Conservation (phyloP, 2,329 filamentous ascomycete species). For the Monosporascus sp. region DNA sequence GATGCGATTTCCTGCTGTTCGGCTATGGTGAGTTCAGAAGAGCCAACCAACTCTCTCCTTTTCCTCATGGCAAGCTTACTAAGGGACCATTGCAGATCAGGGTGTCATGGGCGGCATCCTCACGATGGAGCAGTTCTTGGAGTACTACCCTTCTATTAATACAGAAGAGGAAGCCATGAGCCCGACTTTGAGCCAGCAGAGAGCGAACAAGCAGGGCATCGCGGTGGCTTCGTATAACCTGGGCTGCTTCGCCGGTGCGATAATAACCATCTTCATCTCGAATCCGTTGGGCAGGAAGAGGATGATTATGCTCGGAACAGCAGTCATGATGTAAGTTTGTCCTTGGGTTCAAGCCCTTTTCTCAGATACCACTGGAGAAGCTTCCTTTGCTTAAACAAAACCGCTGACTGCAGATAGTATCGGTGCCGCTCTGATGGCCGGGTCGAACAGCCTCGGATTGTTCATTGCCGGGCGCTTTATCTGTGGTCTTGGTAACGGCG, state of each 20-base stretch:
- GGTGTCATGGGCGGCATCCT: slow-evolving; percentile 72
- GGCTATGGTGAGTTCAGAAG: slow-evolving; percentile 40
- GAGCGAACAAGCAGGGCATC: slow-evolving; percentile 48
- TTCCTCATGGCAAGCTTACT: slow-evolving; percentile 4
- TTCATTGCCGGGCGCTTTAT: slow-evolving; percentile 50
- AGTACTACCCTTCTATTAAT: slow-evolving; percentile 49
- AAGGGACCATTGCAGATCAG: slow-evolving; percentile 51
- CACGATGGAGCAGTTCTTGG: slow-evolving; percentile 58
- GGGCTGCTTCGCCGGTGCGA: slow-evolving; percentile 50
- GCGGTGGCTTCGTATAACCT: slow-evolving; percentile 52
- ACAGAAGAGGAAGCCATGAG: slow-evolving; percentile 30
- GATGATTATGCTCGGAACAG: slow-evolving; percentile 52
- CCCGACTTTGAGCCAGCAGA: slow-evolving; percentile 28
- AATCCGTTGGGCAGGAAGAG: slow-evolving; percentile 51
- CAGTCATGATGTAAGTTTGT: slow-evolving; percentile 43
- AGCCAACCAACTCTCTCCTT: not conserved
- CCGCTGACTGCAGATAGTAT: slow-evolving; percentile 20
- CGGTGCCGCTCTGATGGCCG: slow-evolving; percentile 41
- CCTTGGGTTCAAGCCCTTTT: not conserved
- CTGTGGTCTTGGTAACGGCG: slow-evolving; percentile 37
- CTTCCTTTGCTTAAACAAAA: not conserved
- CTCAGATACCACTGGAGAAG: not conserved
- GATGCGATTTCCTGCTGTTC: slow-evolving; percentile 64
- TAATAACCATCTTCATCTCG: slow-evolving; percentile 42
- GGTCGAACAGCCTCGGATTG: slow-evolving; percentile 40